Evolutionary conservation across 305 asterid genomes (phyloP), one percentile per base, ranked within the genome.

Genomic region (Fraxinus albicans): DNA sequence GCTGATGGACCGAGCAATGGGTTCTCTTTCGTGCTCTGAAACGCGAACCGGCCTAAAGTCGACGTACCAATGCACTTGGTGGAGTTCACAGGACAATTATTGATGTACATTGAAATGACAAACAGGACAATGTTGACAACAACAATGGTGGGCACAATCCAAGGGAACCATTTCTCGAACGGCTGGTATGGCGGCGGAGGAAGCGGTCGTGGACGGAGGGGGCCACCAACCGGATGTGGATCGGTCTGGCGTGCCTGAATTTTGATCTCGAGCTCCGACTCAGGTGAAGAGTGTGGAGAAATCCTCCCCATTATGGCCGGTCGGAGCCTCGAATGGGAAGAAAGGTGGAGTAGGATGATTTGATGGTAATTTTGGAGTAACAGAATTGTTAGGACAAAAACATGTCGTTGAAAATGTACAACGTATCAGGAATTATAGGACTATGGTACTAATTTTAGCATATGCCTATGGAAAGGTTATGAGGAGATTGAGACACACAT

Each of bases 1-100:
- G 98, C 88, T n/a, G 98, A 91, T 81, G 98, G 99, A 73, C 99
- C 99, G 77, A 96, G 99, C 91, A 96, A 80, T 6, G 98, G 99
- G 65, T 96, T 96, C 87, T 91, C 97, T 75, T 78, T 90, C 85
- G 90, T 85, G 89, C 84, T 87, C 82, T 95, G 97, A 82, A 96
- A 96, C 19, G 99, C 89, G 53, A 84, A 94, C 6, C 93, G 94
- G 76, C 97, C 98, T 65, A 96, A 90, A n/a, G 38, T 1, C 8
- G 89, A 23, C 6, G 60, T 53, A 7, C 88, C 95, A 31, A 94
- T 36, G 92, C 99, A 96, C 13, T 60, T 73, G 0, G 77, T 34
- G 63, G 90, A 89, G 80, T 78, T 80, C 21, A 35, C 72, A 23
- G 99, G 99, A 85, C 99, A 96, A 67, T 96, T 38, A 70, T 96